A percentile compares a stretch with the other conserved stretches of the same genome.
phyloP scores from a whole-genome alignment of 257 asterid species.

The Plantago elongata region DNA sequence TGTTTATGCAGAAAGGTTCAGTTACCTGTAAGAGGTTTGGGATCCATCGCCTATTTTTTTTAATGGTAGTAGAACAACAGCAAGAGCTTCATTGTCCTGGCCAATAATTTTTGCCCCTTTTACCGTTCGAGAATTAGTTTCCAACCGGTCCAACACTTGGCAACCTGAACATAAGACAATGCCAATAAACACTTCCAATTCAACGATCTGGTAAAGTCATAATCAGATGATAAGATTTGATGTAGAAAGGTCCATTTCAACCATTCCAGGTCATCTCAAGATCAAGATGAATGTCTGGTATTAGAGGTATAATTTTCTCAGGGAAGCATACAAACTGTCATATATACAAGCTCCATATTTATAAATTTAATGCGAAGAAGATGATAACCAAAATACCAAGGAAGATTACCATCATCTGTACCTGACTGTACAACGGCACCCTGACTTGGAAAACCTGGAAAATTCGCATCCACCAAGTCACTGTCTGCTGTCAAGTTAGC shows the following conservation, averaged over 20 bases:
- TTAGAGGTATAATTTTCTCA: too few species aligned
- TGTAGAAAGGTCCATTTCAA: background rate
- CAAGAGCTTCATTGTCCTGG: constrained; percentile 79
- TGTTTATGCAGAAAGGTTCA: background rate
- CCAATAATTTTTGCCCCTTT: constrained; percentile 86
- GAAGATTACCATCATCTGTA: constrained; percentile 19
- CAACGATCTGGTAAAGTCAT: background rate
- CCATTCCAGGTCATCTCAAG: too few species aligned
- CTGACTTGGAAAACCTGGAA: constrained; percentile 66
- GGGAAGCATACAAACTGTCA: constrained; percentile 3
- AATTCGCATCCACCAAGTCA: constrained; percentile 45
- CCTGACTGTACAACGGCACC: constrained; percentile 64
- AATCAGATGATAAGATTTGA: background rate
- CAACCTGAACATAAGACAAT: constrained; percentile 53
- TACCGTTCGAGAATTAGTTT: constrained; percentile 75
- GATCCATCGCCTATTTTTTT: constrained; percentile 49
- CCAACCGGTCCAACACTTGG: constrained; percentile 74
- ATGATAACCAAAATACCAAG: constrained; percentile 1
- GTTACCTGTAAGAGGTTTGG: constrained; percentile 55
- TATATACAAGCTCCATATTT: background rate
- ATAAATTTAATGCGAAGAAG: background rate
- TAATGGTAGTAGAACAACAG: constrained; percentile 69
- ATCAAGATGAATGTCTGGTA: too few species aligned
- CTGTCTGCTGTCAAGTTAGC: constrained; percentile 29
- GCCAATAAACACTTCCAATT: constrained; percentile 1